These are phyloP conservation scores for Penicillium sp. DNA, from an alignment of 2,329 filamentous ascomycete genomes.

Conservation along the genomic window DNA sequence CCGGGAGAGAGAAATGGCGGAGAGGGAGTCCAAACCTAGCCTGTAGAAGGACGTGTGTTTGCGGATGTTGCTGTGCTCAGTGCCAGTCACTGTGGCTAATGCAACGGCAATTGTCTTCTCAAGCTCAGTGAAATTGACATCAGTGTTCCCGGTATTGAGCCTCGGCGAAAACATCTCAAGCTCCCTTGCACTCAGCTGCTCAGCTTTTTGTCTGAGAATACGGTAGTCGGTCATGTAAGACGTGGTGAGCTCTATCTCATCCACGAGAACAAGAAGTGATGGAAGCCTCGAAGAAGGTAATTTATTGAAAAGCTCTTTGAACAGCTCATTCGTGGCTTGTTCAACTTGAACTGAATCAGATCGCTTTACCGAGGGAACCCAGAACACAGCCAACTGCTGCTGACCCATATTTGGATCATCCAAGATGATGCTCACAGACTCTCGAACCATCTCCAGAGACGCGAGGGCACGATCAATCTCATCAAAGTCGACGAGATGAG, in stretches of 20 bases:
- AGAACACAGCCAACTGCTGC: slow-evolving; percentile 65
- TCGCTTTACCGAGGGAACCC: slow-evolving; percentile 48
- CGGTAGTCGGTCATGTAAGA: slow-evolving; percentile 71
- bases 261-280: slow-evolving; percentile 66
- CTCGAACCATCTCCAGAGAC: slow-evolving; percentile 49
- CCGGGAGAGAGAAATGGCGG: slow-evolving; percentile 67
- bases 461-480: slow-evolving; percentile 67
- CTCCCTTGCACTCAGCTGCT: slow-evolving; percentile 43
- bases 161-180: slow-evolving; percentile 43
- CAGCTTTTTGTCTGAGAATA: slow-evolving; percentile 50
- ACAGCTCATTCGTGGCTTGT: slow-evolving; percentile 47
- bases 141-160: slow-evolving; percentile 27
- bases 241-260: slow-evolving; percentile 64
- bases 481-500: slow-evolving; percentile 72
- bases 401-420: slow-evolving; percentile 37
- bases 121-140: slow-evolving; percentile 48
- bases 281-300: slow-evolving; percentile 79
- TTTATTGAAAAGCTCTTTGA: slow-evolving; percentile 50
- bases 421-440: slow-evolving; percentile 63
- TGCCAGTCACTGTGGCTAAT: slow-evolving; percentile 51
- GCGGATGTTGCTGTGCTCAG: slow-evolving; percentile 49
- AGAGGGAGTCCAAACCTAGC: slow-evolving; percentile 80
- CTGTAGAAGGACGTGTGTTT: slow-evolving; percentile 69
- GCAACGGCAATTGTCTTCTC: slow-evolving; percentile 57
- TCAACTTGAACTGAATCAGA: slow-evolving; percentile 5